Conservation (phyloP, 106 monocot species). For the Dioscorea alata region DNA sequence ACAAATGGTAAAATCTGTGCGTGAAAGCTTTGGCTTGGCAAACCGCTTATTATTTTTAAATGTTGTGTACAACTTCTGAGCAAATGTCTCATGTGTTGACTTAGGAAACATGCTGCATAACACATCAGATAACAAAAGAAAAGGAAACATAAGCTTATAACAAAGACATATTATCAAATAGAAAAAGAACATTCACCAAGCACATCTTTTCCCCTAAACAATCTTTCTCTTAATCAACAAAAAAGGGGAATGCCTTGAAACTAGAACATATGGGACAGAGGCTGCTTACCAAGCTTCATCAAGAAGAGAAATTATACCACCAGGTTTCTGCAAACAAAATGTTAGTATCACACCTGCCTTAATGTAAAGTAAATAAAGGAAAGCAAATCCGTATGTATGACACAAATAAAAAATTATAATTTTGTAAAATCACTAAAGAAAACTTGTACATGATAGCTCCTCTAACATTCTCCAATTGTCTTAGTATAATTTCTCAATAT, state of each 20-base stretch:
- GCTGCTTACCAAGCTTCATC: slow-evolving; percentile 88
- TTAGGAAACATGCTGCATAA: slow-evolving; percentile 67
- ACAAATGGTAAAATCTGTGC: slow-evolving; percentile 60
- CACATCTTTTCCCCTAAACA: too few species aligned
- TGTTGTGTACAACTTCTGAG: slow-evolving; percentile 61
- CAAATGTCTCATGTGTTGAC: slow-evolving; percentile 83
- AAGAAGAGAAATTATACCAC: slow-evolving; percentile 81
- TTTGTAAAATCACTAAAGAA: too few species aligned
- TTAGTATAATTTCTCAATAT: too few species aligned
- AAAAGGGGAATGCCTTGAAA: too few species aligned
- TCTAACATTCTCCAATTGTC: too few species aligned
- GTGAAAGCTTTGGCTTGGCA: slow-evolving; percentile 70
- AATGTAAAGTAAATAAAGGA: too few species aligned
- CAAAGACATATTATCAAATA: background rate
- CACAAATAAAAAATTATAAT: too few species aligned
- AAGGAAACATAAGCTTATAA: background rate
- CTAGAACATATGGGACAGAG: background rate
- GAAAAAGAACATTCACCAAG: too few species aligned
- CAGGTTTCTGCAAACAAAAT: slow-evolving; percentile 71
- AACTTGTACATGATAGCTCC: too few species aligned
- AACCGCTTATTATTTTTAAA: slow-evolving; percentile 72
- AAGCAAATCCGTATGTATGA: too few species aligned
- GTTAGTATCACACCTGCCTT: too few species aligned
- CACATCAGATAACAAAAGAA: background rate
- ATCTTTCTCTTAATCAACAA: too few species aligned